Percentiles rank a stretch among this genome's conserved stretches.
Conservation (phyloP, 257 asterid species). For the Plantago major region DNA sequence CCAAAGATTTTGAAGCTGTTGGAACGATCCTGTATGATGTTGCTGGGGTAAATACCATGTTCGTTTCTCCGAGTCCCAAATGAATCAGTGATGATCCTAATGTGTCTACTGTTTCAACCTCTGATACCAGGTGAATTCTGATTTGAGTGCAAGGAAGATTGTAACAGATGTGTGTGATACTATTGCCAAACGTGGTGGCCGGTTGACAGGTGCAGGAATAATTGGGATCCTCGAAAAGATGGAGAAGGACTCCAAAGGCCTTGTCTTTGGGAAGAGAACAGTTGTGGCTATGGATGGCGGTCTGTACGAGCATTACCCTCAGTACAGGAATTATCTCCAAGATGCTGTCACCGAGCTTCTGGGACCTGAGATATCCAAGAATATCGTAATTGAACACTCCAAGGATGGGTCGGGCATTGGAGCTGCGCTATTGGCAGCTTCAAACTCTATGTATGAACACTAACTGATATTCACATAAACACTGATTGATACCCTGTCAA, state of each 20-base stretch:
- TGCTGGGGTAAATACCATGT: slow-evolving; percentile 48
- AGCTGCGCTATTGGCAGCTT: slow-evolving; percentile 83
- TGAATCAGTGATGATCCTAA: background rate
- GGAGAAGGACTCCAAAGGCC: slow-evolving; percentile 57
- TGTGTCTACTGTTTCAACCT: background rate
- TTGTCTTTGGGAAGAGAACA: slow-evolving; percentile 56
- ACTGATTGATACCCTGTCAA: too few species aligned
- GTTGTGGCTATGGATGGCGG: slow-evolving; percentile 94
- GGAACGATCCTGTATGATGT: slow-evolving; percentile 47
- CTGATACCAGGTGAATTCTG: slow-evolving; percentile 35
- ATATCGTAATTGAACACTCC: slow-evolving; percentile 58
- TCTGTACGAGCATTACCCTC: slow-evolving; percentile 69
- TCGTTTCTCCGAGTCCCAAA: background rate
- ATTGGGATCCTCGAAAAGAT: slow-evolving; percentile 74
- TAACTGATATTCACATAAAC: slow-evolving; percentile 13
- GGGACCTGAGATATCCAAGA: slow-evolving; percentile 45
- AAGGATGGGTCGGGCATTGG: slow-evolving; percentile 86
- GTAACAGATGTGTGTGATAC: slow-evolving; percentile 52
- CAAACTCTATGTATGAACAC: slow-evolving; percentile 58
- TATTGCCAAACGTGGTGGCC: slow-evolving; percentile 67
- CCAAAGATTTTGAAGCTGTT: slow-evolving; percentile 57
- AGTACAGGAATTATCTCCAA: slow-evolving; percentile 53
- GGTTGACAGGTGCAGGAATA: slow-evolving; percentile 77
- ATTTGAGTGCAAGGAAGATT: slow-evolving; percentile 37
- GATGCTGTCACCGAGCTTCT: slow-evolving; percentile 62